Conservation (phyloP, 257 asterid species). For the Jaltomata sinuosa region DNA sequence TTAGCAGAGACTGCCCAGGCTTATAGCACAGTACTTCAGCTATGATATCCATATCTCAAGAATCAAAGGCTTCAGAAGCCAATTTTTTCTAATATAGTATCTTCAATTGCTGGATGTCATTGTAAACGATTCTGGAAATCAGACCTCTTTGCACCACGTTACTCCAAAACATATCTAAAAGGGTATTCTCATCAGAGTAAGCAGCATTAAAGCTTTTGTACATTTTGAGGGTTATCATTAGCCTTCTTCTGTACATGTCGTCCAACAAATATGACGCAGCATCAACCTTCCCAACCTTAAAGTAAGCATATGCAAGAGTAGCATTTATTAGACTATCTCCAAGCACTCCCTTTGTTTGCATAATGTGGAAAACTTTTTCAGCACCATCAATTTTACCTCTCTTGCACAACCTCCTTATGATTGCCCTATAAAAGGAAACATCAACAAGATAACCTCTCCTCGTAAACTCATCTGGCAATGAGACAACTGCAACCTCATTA, state of each 20-base stretch:
- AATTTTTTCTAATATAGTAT: not conserved
- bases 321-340: constrained; percentile 57
- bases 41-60: not conserved
- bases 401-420: constrained; percentile 63
- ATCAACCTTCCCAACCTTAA: constrained; percentile 36
- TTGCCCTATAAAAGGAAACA: constrained; percentile 56
- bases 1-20: not conserved
- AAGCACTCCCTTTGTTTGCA: constrained; percentile 54
- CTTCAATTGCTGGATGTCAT: constrained; percentile 30
- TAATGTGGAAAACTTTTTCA: constrained; percentile 32
- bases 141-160: constrained; percentile 43
- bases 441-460: constrained; percentile 53
- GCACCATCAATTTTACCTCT: constrained; percentile 59
- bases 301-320: constrained; percentile 59
- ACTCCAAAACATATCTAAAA: constrained; percentile 52
- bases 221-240: constrained; percentile 55
- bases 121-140: constrained; percentile 42
- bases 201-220: constrained; percentile 47
- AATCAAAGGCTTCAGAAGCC: not conserved
- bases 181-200: constrained; percentile 25
- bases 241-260: constrained; percentile 65
- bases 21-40: not conserved
- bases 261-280: constrained; percentile 46
- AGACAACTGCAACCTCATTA: constrained; percentile 43
- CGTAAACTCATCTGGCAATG: constrained; percentile 51